Evolutionary conservation across 495 filamentous ascomycete genomes (phyloP).

Genomic region (Podospora appendiculata): DNA sequence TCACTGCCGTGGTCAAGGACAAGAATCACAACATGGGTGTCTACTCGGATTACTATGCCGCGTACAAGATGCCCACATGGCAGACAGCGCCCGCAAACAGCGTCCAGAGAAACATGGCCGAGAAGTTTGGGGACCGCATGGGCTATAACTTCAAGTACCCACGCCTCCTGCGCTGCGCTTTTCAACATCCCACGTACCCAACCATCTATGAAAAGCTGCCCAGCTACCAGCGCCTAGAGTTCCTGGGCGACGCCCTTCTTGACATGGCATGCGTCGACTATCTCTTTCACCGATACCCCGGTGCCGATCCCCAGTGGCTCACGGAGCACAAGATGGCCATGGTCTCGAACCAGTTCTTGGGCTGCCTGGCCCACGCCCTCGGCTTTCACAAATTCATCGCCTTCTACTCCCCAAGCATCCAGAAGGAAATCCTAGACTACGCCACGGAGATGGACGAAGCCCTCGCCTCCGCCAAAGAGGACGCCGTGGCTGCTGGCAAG

Average conservation of each 20-base stretch:
- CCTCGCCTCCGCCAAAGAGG: slow-evolving; percentile 34
- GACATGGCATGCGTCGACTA: slow-evolving; percentile 82
- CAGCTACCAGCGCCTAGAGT: slow-evolving; percentile 87
- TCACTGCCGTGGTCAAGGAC: slow-evolving; percentile 65
- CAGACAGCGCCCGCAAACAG: slow-evolving; percentile 52
- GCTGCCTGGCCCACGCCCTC: slow-evolving; percentile 67
- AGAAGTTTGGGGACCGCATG: slow-evolving; percentile 56
- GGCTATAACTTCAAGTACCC: slow-evolving; percentile 79
- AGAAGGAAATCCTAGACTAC: slow-evolving; percentile 60
- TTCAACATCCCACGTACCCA: slow-evolving; percentile 76
- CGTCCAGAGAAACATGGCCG: slow-evolving; percentile 58
- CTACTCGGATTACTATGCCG: slow-evolving; percentile 64
- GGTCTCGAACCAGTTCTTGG: slow-evolving; percentile 95
- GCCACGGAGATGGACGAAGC: slow-evolving; percentile 58
- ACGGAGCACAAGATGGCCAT: slow-evolving; percentile 99
- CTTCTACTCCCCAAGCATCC: slow-evolving; percentile 49
- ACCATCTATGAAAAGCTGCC: slow-evolving; percentile 68
- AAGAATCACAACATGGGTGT: slow-evolving; percentile 55
- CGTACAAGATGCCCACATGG: slow-evolving; percentile 68
- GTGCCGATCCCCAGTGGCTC: slow-evolving; percentile 89
- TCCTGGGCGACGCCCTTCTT: slow-evolving; percentile 82
- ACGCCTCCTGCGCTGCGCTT: slow-evolving; percentile 71
- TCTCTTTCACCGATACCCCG: slow-evolving; percentile 67
- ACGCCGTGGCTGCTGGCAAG: slow-evolving; percentile 21
- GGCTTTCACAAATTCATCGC: slow-evolving; percentile 69